Base-by-base conservation (phyloP, 805 yeast species). In the Zygotorulaspora florentina region DNA sequence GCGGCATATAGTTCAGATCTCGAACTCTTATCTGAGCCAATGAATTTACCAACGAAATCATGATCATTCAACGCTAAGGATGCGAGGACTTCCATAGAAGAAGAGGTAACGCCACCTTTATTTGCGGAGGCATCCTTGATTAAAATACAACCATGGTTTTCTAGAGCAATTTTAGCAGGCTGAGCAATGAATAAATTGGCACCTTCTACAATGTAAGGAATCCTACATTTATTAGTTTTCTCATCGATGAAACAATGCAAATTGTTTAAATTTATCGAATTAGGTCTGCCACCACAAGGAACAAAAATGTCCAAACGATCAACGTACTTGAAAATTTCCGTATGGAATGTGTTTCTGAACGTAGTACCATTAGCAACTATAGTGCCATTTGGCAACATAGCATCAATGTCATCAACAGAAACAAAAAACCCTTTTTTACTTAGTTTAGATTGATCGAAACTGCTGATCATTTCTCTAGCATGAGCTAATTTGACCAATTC, bases 281-380 rank as follows among this genome's bases (percentile, higher is more conserved):
- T 91, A 49, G 99, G 99, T 70, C 99, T 85, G 57, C 99, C 99
- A 68, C 99, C 99, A 70, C 99, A 91, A 47, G 99, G 99, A 35
- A 90, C 97, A 69, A 93, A 90, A 62, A 91, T 72, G 58, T 88
- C 89, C 50, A 89, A 75, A 27, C 76, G 75, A 37, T 79, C 76
- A 59, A 79, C 80, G 50, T 76, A 76, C 49, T 85, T 81, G 51
- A 80, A 77, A 48, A 85, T 65, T 55, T 81, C 79, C 54, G 87
- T 74, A 65, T 91, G 99, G 82, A 86, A 91, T 34, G 80, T 76
- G 70, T 91, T 93, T 72, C 99, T 81, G 74, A 90, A 93, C 15
- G 82, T 77, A 40, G 89, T 83, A 59, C 99, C 99, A 59, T 85
- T 85, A 45, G 87, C 76, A 28, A 93, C 79, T 30, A 77, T 67